Evolutionary conservation across 257 asterid genomes (phyloP).

Genomic region (Nicotiana tomentosiformis): DNA sequence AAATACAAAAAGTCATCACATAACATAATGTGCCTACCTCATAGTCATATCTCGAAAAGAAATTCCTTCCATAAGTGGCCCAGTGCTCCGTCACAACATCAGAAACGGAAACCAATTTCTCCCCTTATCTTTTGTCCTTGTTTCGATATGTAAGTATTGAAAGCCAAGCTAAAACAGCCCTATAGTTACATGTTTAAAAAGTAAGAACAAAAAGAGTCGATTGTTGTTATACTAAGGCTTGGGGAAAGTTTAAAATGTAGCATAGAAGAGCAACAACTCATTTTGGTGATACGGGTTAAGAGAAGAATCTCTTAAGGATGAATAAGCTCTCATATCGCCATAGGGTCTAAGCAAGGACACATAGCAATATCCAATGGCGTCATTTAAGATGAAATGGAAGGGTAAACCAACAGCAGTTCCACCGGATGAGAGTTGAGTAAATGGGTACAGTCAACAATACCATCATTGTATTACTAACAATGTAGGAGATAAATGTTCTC

Average conservation of each 20-base stretch:
- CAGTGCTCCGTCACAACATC: conserved; percentile 83
- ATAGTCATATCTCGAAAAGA: conserved; percentile 93
- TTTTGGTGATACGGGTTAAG: background rate
- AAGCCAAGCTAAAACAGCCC: conserved; percentile 99
- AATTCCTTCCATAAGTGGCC: conserved; percentile 94
- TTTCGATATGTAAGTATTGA: conserved; percentile 78
- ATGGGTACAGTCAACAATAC: background rate
- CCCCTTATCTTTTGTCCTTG: conserved; percentile 82
- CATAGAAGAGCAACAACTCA: background rate
- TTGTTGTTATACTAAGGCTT: background rate
- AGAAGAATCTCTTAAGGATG: background rate
- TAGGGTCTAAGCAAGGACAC: background rate
- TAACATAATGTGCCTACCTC: conserved; percentile 51
- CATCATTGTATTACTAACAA: background rate
- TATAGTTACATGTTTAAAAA: conserved; percentile 21
- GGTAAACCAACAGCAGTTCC: background rate
- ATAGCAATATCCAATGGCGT: background rate
- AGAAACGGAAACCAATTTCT: conserved; percentile 70
- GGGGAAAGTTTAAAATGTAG: background rate
- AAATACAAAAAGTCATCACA: conserved; percentile 10
- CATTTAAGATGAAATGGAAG: background rate
- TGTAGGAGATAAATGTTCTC: background rate
- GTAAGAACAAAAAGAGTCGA: background rate
- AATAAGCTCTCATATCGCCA: background rate
- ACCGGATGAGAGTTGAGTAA: background rate